A percentile compares a stretch with the other conserved stretches of the same genome.
These are phyloP conservation scores for Ambrosiella beaveri DNA, from an alignment of 2,329 filamentous ascomycete genomes.

Conservation along the genomic window DNA sequence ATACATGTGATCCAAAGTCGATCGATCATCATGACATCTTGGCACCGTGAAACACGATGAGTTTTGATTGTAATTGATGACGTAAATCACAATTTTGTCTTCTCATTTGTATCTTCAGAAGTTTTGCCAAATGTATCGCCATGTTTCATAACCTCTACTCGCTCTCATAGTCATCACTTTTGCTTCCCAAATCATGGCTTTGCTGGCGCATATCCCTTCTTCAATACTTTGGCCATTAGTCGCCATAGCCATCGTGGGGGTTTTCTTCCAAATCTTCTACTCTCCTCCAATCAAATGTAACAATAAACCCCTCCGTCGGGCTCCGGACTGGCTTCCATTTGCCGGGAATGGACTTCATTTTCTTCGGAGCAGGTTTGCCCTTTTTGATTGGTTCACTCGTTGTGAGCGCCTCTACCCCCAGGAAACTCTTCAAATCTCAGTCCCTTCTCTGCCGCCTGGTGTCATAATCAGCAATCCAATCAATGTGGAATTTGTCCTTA, in stretches of 20 bases:
- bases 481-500: conserved; percentile 46
- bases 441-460: conserved; percentile 44
- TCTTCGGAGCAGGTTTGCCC: conserved; percentile 38
- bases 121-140: no score
- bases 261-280: conserved; percentile 36
- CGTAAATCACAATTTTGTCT: no score
- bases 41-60: neutral
- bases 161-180: no score
- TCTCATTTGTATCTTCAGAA: no score
- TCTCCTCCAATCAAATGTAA: conserved; percentile 17
- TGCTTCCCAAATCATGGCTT: no score
- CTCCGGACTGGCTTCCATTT: conserved; percentile 35
- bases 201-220: no score
- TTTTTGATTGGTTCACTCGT: conserved; percentile 45
- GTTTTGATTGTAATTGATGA: neutral
- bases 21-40: neutral
- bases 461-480: conserved; percentile 45
- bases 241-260: conserved; percentile 26
- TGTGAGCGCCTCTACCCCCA: conserved; percentile 38
- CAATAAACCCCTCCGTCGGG: conserved; percentile 13
- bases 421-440: conserved; percentile 44
- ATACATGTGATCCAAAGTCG: neutral
- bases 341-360: conserved; percentile 46
- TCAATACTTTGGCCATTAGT: neutral
- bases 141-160: no score